Conservation (phyloP, 2,329 filamentous ascomycete genomes). For the Spiromastix sp. region DNA sequence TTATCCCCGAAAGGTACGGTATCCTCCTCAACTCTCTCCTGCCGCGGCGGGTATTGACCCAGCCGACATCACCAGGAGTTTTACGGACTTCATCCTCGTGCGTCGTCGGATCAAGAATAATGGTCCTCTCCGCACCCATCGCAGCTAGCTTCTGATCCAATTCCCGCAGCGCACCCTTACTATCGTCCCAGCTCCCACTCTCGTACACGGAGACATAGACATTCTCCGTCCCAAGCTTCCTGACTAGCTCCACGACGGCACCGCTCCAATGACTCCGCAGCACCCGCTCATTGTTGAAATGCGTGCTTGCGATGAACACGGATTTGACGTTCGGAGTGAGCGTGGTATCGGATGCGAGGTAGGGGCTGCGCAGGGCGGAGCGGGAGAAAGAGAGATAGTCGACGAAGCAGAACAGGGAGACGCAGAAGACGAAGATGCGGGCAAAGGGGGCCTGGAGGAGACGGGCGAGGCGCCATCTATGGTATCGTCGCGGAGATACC, state of each 20-base stretch:
- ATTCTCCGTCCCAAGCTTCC: constrained; percentile 50
- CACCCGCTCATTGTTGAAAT: constrained; percentile 56
- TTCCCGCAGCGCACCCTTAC: constrained; percentile 49
- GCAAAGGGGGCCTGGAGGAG: not conserved
- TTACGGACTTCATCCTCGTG: constrained; percentile 46
- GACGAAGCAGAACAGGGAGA: constrained; percentile 1
- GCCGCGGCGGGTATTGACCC: constrained; percentile 50
- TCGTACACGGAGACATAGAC: constrained; percentile 60
- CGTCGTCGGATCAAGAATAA: constrained; percentile 49
- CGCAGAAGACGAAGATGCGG: not conserved
- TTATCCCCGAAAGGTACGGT: constrained; percentile 54
- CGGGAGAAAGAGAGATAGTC: too few species aligned
- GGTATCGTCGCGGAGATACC: constrained; percentile 3
- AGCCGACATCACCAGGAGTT: constrained; percentile 42
- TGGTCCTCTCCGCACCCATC: constrained; percentile 43
- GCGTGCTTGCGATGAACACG: constrained; percentile 58
- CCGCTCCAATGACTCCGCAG: constrained; percentile 53
- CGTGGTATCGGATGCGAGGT: not conserved
- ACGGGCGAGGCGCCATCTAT: constrained; percentile 1
- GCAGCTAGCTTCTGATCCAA: constrained; percentile 46
- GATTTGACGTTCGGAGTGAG: constrained; percentile 1
- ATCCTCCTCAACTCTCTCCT: constrained; percentile 53
- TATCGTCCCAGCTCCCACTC: constrained; percentile 59
- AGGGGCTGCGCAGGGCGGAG: not conserved
- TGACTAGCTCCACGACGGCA: constrained; percentile 48